Conservation (phyloP, 1,284 basidiomycete species). For the Thecaphora frezii region DNA sequence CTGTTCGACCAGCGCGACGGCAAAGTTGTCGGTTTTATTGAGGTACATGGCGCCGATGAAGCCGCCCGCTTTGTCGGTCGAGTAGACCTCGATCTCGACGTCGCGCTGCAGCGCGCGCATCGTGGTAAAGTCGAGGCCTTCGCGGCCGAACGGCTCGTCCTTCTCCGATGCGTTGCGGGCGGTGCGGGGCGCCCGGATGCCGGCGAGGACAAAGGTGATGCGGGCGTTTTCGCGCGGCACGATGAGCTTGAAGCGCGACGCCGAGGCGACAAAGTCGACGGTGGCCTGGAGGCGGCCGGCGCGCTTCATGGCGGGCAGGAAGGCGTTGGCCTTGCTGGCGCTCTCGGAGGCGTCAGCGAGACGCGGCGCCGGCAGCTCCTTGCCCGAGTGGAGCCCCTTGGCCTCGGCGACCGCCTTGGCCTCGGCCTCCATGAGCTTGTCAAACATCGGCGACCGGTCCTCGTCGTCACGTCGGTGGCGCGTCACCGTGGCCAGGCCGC, state of each 20-base stretch:
- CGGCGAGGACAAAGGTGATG: slow-evolving; percentile 54
- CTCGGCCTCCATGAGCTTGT: slow-evolving; percentile 91
- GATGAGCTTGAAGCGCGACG: slow-evolving; percentile 45
- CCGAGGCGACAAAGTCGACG: slow-evolving; percentile 82
- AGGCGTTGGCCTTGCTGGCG: slow-evolving; percentile 60
- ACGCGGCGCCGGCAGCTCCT: slow-evolving; percentile 71
- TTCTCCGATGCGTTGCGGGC: slow-evolving; percentile 74
- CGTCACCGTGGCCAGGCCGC: slow-evolving; percentile 84
- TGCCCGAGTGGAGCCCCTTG: slow-evolving; percentile 90
- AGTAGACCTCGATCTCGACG: slow-evolving; percentile 86
- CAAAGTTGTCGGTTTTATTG: slow-evolving; percentile 74
- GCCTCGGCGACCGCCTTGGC: slow-evolving; percentile 73
- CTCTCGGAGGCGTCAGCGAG: slow-evolving; percentile 78
- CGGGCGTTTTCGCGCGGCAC: slow-evolving; percentile 47
- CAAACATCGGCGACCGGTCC: slow-evolving; percentile 87
- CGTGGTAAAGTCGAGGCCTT: slow-evolving; percentile 79
- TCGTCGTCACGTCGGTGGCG: slow-evolving; percentile 92
- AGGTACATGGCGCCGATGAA: slow-evolving; percentile 87
- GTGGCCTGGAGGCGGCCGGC: slow-evolving; percentile 78
- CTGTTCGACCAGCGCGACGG: slow-evolving; percentile 78
- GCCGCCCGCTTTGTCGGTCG: slow-evolving; percentile 89
- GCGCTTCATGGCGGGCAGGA: slow-evolving; percentile 88
- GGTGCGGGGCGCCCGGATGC: slow-evolving; percentile 60
- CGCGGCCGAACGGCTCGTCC: slow-evolving; percentile 82
- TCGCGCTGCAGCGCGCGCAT: slow-evolving; percentile 88